Evolutionary conservation across 768 basidiomycete species (phyloP), one percentile per base, ranked within the genome.

Genomic region (Auriscalpium vulgare): DNA sequence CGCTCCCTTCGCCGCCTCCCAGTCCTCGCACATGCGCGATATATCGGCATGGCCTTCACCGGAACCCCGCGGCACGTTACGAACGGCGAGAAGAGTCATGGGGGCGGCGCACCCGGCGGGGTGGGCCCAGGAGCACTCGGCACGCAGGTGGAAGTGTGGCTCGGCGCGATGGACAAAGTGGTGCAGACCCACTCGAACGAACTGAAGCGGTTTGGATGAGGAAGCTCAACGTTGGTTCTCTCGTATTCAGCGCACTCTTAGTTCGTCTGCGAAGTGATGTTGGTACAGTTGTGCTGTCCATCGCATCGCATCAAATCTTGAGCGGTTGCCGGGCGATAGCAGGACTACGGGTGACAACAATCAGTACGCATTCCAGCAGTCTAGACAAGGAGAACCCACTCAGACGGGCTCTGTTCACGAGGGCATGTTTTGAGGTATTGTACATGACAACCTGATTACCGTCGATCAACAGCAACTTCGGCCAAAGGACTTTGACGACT

Each of bases 1-100:
- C 85, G 97, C 37, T 86, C 91, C 1, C 78, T 99, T 11, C 83
- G 97, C 11, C 84, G 94, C 8, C 76, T 99, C n/a, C 97, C 97
- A 3, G 92, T 98, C 47, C 81, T 98, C 17, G 91, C 95, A 1
- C 83, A 97, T 47, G 91, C 95, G 4, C 78, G 82, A 8, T 86
- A 92, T 66, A 84, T 97, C 50, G 80, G 85, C 34, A 60, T 66
- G 2, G 56, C 55, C 23, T 55, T 60, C 10, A 37, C 44, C 7
- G 45, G 50, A 13, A 9, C 14, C 40, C 3, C 40, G 8, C 13
- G 17, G 40, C 40, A 43, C 17, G 4, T 21, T 35, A 19, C 13
- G 19, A 35, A 34, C n/a, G 11, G 19, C 16, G 40, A 11, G 19
- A 36, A 34, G 13, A 14, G 13, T 17, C 23, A 21, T 10, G 52